Conservation (phyloP, 148 eudicot genomes). For the Vaccinium macrocarpon region DNA sequence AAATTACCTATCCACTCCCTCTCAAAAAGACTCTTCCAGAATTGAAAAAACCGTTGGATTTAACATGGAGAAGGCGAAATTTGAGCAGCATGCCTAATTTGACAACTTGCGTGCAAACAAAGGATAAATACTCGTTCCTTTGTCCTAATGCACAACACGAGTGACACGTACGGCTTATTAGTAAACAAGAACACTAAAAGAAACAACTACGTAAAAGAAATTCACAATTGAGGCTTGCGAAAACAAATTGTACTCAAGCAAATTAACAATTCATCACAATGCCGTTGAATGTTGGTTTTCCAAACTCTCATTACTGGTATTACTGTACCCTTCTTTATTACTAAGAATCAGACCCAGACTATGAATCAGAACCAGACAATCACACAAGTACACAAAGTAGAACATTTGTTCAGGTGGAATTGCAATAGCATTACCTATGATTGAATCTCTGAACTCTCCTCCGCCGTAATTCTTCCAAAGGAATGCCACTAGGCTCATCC, state of each 20-base stretch:
- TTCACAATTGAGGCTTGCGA: not conserved
- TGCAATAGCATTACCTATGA: constrained; percentile 26
- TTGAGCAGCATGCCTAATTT: not conserved
- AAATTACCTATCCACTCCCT: not conserved
- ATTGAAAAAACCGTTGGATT: not conserved
- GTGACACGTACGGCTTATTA: no score
- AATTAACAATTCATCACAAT: not conserved
- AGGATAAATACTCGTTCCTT: not conserved
- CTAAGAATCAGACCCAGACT: no score
- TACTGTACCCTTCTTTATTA: no score
- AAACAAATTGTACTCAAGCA: not conserved
- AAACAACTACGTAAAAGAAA: not conserved
- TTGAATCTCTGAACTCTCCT: constrained; percentile 74
- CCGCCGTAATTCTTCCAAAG: constrained; percentile 67
- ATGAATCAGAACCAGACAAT: no score
- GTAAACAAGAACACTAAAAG: no score
- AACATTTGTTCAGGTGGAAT: not conserved
- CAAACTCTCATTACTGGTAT: no score
- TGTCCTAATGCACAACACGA: not conserved
- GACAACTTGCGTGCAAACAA: not conserved
- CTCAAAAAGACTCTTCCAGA: not conserved
- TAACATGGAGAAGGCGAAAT: not conserved
- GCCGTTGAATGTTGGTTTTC: not conserved
- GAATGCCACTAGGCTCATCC: constrained; percentile 21
- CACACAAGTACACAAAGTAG: not conserved